A percentile compares a stretch with the other conserved stretches of the same genome.
These are phyloP conservation scores for Canavalia gladiata DNA, from an alignment of 306 rosid genomes.

Conservation along the genomic window DNA sequence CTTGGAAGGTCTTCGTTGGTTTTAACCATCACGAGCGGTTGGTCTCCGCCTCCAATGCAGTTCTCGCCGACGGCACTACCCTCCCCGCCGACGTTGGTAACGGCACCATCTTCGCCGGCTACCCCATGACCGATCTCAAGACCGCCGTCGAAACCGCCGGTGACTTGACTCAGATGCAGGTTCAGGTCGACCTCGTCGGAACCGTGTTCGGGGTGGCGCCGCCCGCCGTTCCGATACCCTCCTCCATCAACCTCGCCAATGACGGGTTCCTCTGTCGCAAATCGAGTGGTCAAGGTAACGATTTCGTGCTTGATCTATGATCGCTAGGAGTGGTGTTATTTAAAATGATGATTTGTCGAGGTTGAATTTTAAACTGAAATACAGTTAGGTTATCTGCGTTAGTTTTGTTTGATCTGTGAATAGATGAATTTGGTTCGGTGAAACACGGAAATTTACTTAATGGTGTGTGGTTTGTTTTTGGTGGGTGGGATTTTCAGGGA, in stretches of 20 bases:
- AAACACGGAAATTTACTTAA: constrained; percentile 18
- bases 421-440: neutral
- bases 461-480: neutral
- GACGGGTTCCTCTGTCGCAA: constrained; percentile 74
- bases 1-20: constrained; percentile 86
- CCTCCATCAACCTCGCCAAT: constrained; percentile 70
- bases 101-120: constrained; percentile 85
- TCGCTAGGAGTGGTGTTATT: neutral
- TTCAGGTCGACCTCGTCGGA: constrained; percentile 73
- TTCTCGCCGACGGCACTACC: constrained; percentile 65
- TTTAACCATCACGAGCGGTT: constrained; percentile 75
- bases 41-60: constrained; percentile 78
- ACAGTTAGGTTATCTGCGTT: neutral
- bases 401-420: constrained; percentile 10
- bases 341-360: neutral
- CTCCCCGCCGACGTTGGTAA: constrained; percentile 76
- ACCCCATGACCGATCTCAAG: constrained; percentile 82
- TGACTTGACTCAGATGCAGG: constrained; percentile 84
- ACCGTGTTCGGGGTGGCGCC: constrained; percentile 82
- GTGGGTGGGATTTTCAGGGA: constrained; percentile 59
- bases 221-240: constrained; percentile 76
- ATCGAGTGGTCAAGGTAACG: constrained; percentile 63
- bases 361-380: neutral
- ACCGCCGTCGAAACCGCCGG: constrained; percentile 96
- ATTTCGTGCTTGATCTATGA: neutral